Evolutionary conservation across 305 asterid genomes (phyloP).

Genomic region (Plantago coronopus): DNA sequence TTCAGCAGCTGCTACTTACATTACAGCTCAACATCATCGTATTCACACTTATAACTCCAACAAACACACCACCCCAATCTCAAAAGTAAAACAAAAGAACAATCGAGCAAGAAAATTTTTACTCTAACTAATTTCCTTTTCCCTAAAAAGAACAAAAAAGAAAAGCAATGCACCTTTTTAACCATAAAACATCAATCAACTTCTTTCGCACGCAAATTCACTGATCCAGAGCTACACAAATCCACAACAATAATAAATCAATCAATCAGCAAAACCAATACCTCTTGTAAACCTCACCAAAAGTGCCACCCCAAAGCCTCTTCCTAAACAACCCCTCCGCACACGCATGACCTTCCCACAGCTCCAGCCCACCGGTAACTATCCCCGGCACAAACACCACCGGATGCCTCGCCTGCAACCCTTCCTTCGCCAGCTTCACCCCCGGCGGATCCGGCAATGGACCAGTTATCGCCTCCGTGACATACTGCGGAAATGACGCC

Average conservation of each 20-base stretch:
- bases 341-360: slow-evolving; percentile 91
- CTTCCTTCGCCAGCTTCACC: slow-evolving; percentile 67
- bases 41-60: neutral
- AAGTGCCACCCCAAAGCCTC: slow-evolving; percentile 95
- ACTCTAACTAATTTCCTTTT: neutral
- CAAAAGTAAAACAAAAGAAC: neutral
- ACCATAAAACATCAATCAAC: neutral
- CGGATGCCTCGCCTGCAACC: slow-evolving; percentile 71
- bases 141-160: neutral
- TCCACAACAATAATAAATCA: neutral
- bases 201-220: neutral
- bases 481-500: slow-evolving; percentile 75
- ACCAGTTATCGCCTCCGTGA: slow-evolving; percentile 76
- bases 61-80: slow-evolving; percentile 3
- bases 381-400: slow-evolving; percentile 90
- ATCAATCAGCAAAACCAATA: slow-evolving; percentile 17
- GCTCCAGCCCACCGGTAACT: slow-evolving; percentile 89
- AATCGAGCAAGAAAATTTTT: neutral
- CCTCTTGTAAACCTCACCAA: slow-evolving; percentile 85
- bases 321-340: slow-evolving; percentile 85
- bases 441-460: slow-evolving; percentile 86
- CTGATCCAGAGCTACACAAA: too few relatives aligned
- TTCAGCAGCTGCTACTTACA: neutral
- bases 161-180: neutral
- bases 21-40: neutral